Evolutionary conservation across 768 basidiomycete species (phyloP).

Genomic region (Panellus pusillus): DNA sequence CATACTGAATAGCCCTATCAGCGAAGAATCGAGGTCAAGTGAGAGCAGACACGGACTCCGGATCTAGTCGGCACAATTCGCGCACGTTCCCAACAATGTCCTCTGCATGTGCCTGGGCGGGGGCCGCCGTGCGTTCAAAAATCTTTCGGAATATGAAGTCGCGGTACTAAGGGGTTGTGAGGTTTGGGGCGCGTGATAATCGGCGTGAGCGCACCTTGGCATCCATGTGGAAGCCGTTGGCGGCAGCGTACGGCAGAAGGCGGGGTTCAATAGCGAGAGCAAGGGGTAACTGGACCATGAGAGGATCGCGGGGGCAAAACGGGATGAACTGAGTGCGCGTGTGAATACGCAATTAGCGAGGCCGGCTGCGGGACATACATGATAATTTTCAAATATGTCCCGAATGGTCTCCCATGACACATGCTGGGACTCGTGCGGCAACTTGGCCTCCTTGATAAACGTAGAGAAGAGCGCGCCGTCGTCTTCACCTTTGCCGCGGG

Average conservation of each 20-base stretch:
- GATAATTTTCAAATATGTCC: slow-evolving; percentile 68
- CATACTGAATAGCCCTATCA: slow-evolving; percentile 50
- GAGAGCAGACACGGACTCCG: slow-evolving; percentile 44
- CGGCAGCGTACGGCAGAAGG: slow-evolving; percentile 66
- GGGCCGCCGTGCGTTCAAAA: slow-evolving; percentile 60
- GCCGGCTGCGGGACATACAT: slow-evolving; percentile 41
- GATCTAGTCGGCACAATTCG: slow-evolving; percentile 69
- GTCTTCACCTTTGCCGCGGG: slow-evolving; percentile 68
- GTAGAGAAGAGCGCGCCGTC: slow-evolving; percentile 65
- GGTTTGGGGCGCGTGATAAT: background rate
- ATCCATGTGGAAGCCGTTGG: slow-evolving; percentile 79
- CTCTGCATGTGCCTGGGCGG: slow-evolving; percentile 53
- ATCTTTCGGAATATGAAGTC: slow-evolving; percentile 88
- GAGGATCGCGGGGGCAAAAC: slow-evolving; percentile 73
- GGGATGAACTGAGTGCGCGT: slow-evolving; percentile 64
- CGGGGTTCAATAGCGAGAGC: slow-evolving; percentile 76
- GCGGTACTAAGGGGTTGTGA: slow-evolving; percentile 54
- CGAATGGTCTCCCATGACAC: slow-evolving; percentile 65
- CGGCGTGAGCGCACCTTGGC: slow-evolving; percentile 50
- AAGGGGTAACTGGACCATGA: slow-evolving; percentile 76
- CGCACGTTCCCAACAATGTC: slow-evolving; percentile 71
- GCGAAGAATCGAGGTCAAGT: background rate
- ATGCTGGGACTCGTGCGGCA: slow-evolving; percentile 56
- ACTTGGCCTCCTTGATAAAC: slow-evolving; percentile 70
- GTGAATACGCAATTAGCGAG: slow-evolving; percentile 18